Percentiles rank a stretch among this genome's conserved stretches.
Evolutionary conservation across 2,329 filamentous ascomycete genomes (phyloP).

Genomic region (Alternaria ventricosa): DNA sequence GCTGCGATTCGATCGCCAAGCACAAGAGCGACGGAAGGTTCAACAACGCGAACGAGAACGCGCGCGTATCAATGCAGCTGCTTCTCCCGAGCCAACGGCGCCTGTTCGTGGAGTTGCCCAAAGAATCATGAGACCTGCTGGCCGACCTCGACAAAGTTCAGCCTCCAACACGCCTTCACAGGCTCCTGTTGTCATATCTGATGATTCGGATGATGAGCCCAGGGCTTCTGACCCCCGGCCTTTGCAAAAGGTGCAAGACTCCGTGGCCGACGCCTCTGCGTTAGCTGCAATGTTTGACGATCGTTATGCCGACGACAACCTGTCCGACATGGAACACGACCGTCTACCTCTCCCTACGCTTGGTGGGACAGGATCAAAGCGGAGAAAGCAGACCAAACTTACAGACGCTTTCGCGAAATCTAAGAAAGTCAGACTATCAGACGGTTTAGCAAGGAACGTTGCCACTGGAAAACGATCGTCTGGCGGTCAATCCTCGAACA

Average conservation of each 20-base stretch:
- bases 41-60: conserved; percentile 24
- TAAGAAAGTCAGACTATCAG: conserved; percentile 22
- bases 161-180: conserved; percentile 16
- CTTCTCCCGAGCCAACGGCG: conserved; percentile 32
- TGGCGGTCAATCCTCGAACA: conserved; percentile 1
- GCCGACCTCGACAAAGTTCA: neutral
- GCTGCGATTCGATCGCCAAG: conserved; percentile 55
- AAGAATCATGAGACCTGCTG: conserved; percentile 25
- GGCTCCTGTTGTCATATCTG: conserved; percentile 39
- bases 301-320: conserved; percentile 34
- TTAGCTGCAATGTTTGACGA: conserved; percentile 33
- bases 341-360: conserved; percentile 48
- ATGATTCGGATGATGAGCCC: conserved; percentile 41
- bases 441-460: neutral
- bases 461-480: neutral
- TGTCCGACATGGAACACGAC: conserved; percentile 55
- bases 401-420: conserved; percentile 40
- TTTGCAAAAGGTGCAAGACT: conserved; percentile 24
- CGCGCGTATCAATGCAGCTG: conserved; percentile 8
- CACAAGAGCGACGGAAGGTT: conserved; percentile 33
- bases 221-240: conserved; percentile 5
- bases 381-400: conserved; percentile 49
- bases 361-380: conserved; percentile 26
- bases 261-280: conserved; percentile 23
- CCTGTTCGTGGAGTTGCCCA: conserved; percentile 45